phyloP scores from a whole-genome alignment of 2,329 filamentous ascomycete species.

The Pezicula carpinea region DNA sequence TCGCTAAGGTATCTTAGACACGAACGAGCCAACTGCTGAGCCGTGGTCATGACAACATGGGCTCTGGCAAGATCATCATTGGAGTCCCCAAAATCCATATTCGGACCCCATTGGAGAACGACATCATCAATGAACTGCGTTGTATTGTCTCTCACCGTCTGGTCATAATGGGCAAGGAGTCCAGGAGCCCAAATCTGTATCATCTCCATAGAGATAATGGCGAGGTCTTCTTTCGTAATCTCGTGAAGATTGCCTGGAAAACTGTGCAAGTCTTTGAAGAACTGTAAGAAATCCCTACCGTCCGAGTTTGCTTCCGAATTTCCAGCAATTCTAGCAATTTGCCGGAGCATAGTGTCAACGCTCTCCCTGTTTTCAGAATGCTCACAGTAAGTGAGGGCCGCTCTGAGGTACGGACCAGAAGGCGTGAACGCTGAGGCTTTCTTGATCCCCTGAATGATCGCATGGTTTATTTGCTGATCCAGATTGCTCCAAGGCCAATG shows the following conservation, averaged over 20 bases:
- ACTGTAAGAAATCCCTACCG: constrained; percentile 25
- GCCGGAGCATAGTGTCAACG: constrained; percentile 15
- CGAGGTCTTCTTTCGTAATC: constrained; percentile 32
- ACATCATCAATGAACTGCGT: constrained; percentile 21
- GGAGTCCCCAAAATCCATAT: constrained; percentile 8
- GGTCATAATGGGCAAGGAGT: constrained; percentile 46
- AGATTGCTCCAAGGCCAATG: constrained; percentile 42
- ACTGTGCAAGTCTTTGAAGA: constrained; percentile 24
- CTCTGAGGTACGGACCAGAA: constrained; percentile 24
- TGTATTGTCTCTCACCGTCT: constrained; percentile 38
- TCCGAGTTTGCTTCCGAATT: constrained; percentile 22
- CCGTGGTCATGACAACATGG: constrained; percentile 6
- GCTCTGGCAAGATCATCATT: constrained; percentile 12
- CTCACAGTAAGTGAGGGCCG: constrained; percentile 26
- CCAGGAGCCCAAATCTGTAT: constrained; percentile 45
- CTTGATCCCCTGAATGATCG: constrained; percentile 25
- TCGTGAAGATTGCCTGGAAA: constrained; percentile 10
- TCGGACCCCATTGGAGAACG: constrained; percentile 13
- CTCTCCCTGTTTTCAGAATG: constrained; percentile 17
- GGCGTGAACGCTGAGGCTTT: constrained; percentile 9
- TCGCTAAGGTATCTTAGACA: constrained; percentile 28
- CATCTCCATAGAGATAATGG: constrained; percentile 34
- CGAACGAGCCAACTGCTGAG: constrained; percentile 20
- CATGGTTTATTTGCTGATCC: constrained; percentile 45
- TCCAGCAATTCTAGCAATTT: constrained; percentile 18